Conservation (phyloP, 495 filamentous ascomycete genomes). For the Daldinia concentrica region DNA sequence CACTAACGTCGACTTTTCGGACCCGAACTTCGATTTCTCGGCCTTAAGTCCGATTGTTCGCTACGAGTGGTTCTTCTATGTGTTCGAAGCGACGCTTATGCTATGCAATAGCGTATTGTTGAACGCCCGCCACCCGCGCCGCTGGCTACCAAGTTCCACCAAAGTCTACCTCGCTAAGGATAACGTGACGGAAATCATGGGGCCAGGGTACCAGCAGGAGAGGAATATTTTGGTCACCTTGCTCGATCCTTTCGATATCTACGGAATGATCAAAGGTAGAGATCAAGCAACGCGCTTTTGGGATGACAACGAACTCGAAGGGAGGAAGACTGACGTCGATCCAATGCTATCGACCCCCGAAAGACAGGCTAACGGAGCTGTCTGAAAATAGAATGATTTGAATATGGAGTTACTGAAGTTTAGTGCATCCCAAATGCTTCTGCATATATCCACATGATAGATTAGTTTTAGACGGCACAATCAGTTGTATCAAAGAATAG, state of each 20-base stretch:
- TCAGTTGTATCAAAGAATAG: background rate
- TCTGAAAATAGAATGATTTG: slow-evolving; percentile 1
- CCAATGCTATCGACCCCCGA: background rate
- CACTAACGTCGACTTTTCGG: slow-evolving; percentile 46
- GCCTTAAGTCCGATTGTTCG: slow-evolving; percentile 63
- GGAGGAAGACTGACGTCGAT: slow-evolving; percentile 3
- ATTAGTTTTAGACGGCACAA: background rate
- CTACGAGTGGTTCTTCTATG: slow-evolving; percentile 77
- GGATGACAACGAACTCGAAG: slow-evolving; percentile 51
- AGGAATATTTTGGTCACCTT: slow-evolving; percentile 63
- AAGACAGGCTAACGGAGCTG: background rate
- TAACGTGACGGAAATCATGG: slow-evolving; percentile 70
- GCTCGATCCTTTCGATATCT: slow-evolving; percentile 73
- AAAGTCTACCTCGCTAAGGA: slow-evolving; percentile 72
- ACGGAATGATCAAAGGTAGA: slow-evolving; percentile 62
- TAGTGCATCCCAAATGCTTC: background rate
- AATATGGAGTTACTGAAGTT: background rate
- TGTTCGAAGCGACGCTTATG: slow-evolving; percentile 76
- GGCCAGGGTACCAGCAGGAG: slow-evolving; percentile 68
- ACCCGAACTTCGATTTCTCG: slow-evolving; percentile 43
- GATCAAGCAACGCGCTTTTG: slow-evolving; percentile 64
- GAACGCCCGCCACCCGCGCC: slow-evolving; percentile 70
- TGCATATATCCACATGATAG: background rate
- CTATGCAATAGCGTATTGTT: slow-evolving; percentile 66
- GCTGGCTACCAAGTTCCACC: slow-evolving; percentile 67